phyloP scores from a whole-genome alignment of 106 monocot species.

The Dioscorea alata region DNA sequence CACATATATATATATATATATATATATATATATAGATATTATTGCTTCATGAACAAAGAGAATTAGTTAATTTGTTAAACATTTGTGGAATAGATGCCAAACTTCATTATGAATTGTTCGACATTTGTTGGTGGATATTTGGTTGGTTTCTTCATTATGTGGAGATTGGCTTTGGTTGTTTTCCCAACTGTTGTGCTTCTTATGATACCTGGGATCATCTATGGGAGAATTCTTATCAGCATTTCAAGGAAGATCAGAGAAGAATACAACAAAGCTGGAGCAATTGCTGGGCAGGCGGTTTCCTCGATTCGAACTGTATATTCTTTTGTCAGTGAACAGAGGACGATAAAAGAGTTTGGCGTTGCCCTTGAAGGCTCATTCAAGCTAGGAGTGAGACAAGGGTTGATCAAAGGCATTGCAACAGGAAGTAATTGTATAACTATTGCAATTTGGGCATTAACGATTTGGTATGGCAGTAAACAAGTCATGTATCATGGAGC shows the following conservation, averaged over 20 bases:
- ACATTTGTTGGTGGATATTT: constrained; percentile 43
- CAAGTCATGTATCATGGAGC: constrained; percentile 66
- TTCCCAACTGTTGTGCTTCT: constrained; percentile 51
- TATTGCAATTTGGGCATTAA: constrained; percentile 70
- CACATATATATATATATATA: no score
- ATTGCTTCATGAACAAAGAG: no score
- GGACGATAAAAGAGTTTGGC: constrained; percentile 52
- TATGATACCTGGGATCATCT: constrained; percentile 54
- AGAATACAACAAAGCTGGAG: constrained; percentile 53
- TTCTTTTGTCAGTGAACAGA: constrained; percentile 63
- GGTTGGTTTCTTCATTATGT: constrained; percentile 44
- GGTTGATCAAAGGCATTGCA: constrained; percentile 66
- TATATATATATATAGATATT: no score
- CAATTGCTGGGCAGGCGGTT: constrained; percentile 67
- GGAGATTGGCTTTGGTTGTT: constrained; percentile 54
- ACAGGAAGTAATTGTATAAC: constrained; percentile 69
- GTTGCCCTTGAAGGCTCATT: constrained; percentile 55
- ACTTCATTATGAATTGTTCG: constrained; percentile 55
- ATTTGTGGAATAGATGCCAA: constrained; percentile 28
- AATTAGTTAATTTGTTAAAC: no score
- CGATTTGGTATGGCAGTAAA: constrained; percentile 76
- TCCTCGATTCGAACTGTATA: constrained; percentile 76
- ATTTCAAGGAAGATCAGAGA: constrained; percentile 38
- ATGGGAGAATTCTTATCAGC: constrained; percentile 49
- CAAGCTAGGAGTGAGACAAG: constrained; percentile 57